Evolutionary conservation across 2,329 filamentous ascomycete genomes (phyloP), one percentile per base, ranked within the genome.

Genomic region (Parascedosporium putredinis): DNA sequence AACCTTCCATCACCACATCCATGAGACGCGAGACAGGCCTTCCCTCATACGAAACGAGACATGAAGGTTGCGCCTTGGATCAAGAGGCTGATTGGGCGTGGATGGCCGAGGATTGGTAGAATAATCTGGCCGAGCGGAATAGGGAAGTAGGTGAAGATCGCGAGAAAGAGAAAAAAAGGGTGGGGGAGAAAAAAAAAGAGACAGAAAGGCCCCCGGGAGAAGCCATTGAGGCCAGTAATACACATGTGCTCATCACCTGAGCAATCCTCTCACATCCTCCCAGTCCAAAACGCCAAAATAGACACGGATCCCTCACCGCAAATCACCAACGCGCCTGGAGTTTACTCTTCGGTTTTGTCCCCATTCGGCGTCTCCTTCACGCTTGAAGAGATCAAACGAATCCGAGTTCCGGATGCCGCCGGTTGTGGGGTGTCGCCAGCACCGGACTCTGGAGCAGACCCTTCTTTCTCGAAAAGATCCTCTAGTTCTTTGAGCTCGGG

Each of bases 401-500:
- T 90, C 51, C 83, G 73, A 3, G 78, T 80, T 12, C 73, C 66
- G 54, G 70, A 74, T 23, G 73, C 64, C 53, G 71, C 64, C 31
- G 80, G 76, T 59, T 83, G 73, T 22, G 86, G 85, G 23, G 86
- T 90, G 47, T 77, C 75, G 16, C 73, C 73, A 52, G 69, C 77
- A 5, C 78, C 74, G 10, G 75, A 76, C n/a, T 77, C 75, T 25
- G 76, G 70, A 31, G 59, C 64, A 14, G 69, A 70, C 47, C 61
- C 65, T 40, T 67, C 67, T 53, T 69, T 69, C 24, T 49, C 47
- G 3, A 61, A 23, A 5, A 58, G 59, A 20, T 73, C 70, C 55
- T 82, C 79, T 2, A 79, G 67, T 34, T 78, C 75, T 50, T 65
- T 67, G 40, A 83, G 70, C 58, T 79, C 78, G 2, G 75, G 68